Base-by-base conservation (phyloP, 805 yeast genomes). In the Candida ascalaphidarum region DNA sequence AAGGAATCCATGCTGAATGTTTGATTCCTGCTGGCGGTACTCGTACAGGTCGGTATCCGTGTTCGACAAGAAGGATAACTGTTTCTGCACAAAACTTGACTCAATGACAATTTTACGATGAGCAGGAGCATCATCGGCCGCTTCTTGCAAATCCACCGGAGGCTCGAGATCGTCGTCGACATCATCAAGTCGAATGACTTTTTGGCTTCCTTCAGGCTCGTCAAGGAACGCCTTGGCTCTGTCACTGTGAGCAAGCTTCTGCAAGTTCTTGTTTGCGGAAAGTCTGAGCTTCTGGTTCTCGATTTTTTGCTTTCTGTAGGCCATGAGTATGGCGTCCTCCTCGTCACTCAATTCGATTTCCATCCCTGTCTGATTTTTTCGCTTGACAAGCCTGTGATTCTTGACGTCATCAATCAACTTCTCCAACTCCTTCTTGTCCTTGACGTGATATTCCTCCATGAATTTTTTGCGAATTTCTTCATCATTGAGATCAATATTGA, bases 311-410 rank as follows among this genome's bases (percentile, higher is more conserved):
- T 48, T 46, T 39, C 68, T 52, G 40, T 66, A 66, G 7, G 68
- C 72, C 31, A 62, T 50, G 34, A 68, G 55, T 23, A 69, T 60
- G 29, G 71, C 80, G 43, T 80, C 86, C 34, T 80, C 92, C 37
- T 78, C 89, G 36, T 78, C 86, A 46, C 83, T 77, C 24, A 80
- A 53, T 39, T 80, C 88, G 12, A 79, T 55, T 30, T 72, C 80
- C 28, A 68, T 61, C 3, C 71, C 68, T 24, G 64, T 71, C 4
- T 61, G 65, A 17, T 67, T 60, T 2, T 72, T 75, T 39, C 71
- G 56, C 30, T 71, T 79, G 11, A 79, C 65, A 41, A 82, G 71
- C 14, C 74, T 74, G 39, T 86, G 92, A 30, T 75, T 77, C 40
- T 79, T 77, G 31, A 83, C 58, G 49, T 82, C 94, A 32, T 75